Base-by-base conservation (phyloP, 2,329 filamentous ascomycete species). In the Diplocarpon rosae region DNA sequence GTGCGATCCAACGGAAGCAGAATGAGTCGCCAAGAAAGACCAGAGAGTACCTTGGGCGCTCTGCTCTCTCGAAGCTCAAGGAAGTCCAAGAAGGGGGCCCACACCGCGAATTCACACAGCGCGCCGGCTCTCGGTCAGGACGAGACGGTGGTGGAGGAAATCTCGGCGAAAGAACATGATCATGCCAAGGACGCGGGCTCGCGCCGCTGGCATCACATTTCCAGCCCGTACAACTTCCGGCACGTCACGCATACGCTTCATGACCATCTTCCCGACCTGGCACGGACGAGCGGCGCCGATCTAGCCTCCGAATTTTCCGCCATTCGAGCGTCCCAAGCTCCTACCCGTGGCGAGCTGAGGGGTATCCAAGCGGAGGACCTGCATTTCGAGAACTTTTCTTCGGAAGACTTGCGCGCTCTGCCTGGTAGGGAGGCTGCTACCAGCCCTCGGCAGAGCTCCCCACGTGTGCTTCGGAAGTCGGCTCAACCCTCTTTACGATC, bases 181-280 rank as follows among this genome's bases (percentile, higher is more conserved):
- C 50, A 52, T 42, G 47, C 50, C 5, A 53, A 47, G 45, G 42
- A 39, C 15, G 34, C 24, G 15, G 35, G 28, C 14, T 41, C 49
- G 29, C 43, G 46, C 39, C 51, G 42, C 33, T 43, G 51, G 38
- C 51, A 53, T 10, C 34, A 46, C 15, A 82, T 82, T 43, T 82
- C 78, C 1, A 71, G 67, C 1, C 78, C 78, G 2, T 81, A 78
- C 62, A 80, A 81, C 64, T 82, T 82, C 49, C 76, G 80, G 56
- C 78, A 82, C 59, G 67, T 82, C 29, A 70, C 73, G 3, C 76
- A 80, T 57, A 76, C 72, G 11, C 65, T 69, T 11, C 70, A 69
- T 37, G 70, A 77, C 27, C 65, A 70, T 39, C 47, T 71, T 2
- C 61, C 68, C 3, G 64, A 63, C 44, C 49, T 69, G 6, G 63